Conservation (phyloP, 306 rosid species). For the Prunus persica region DNA sequence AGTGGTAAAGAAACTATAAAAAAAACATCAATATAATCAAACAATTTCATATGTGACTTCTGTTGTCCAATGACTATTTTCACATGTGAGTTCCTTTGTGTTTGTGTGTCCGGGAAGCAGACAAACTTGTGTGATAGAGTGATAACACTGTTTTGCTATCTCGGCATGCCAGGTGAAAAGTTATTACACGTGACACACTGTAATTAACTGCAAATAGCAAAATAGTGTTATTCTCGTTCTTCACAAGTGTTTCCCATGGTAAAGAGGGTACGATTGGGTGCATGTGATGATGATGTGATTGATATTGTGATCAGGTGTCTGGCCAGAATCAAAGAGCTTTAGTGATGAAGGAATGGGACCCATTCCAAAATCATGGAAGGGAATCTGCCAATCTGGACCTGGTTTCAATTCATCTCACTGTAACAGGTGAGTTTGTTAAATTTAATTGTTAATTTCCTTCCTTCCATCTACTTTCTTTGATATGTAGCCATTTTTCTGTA, state of each 20-base stretch:
- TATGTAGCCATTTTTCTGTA: neutral
- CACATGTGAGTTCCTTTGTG: neutral
- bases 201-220: fast-evolving
- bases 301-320: conserved; percentile 51
- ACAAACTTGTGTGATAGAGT: too few species aligned
- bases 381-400: conserved; percentile 66
- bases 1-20: conserved; percentile 36
- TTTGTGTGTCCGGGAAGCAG: neutral
- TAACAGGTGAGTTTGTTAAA: conserved; percentile 40
- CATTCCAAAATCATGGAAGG: conserved; percentile 73
- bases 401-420: conserved; percentile 60
- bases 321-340: conserved; percentile 89
- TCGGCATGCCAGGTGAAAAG: neutral
- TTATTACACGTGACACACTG: fast-evolving
- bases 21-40: neutral
- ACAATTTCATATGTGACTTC: neutral
- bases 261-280: neutral
- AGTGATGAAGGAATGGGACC: conserved; percentile 71
- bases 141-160: neutral
- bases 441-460: neutral
- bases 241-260: too few species aligned
- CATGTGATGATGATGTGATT: neutral
- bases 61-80: neutral
- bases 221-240: fast-evolving
- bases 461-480: neutral